Percentiles rank a stretch among this genome's conserved stretches.
phyloP scores from a whole-genome alignment of 768 basidiomycete species.

The Phaeolepiota aurea region DNA sequence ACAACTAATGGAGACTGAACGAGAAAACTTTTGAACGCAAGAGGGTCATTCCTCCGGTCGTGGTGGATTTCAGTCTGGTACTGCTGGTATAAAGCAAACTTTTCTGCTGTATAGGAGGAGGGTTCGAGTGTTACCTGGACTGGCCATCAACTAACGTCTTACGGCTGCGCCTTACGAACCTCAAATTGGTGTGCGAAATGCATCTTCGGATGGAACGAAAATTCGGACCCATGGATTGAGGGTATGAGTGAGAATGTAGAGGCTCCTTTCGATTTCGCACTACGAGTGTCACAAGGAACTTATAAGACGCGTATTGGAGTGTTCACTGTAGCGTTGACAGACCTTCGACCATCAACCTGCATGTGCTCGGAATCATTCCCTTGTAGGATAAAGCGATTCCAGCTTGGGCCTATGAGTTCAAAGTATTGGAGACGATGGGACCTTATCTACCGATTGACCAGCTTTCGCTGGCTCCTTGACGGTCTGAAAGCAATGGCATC shows the following conservation, averaged over 20 bases:
- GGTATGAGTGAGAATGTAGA: conserved; percentile 32
- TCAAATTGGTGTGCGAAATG: conserved; percentile 47
- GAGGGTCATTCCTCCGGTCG: conserved; percentile 43
- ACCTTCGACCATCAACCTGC: conserved; percentile 14
- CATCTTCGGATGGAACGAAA: conserved; percentile 17
- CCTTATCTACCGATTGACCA: conserved; percentile 50
- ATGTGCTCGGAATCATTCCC: conserved; percentile 29
- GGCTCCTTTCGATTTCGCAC: conserved; percentile 11
- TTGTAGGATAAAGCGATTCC: conserved; percentile 59
- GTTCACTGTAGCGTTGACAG: no score
- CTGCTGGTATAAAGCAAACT: conserved; percentile 64
- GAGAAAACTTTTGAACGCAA: conserved; percentile 65
- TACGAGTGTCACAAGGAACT: no score
- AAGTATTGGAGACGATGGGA: background rate
- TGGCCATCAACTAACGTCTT: background rate
- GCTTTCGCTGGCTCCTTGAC: conserved; percentile 67
- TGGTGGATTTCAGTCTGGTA: conserved; percentile 80
- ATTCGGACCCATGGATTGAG: conserved; percentile 53
- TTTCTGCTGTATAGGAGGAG: conserved; percentile 71
- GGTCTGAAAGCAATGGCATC: conserved; percentile 60
- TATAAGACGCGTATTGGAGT: no score
- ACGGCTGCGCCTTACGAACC: conserved; percentile 26
- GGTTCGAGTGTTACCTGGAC: conserved; percentile 67
- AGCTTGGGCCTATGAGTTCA: conserved; percentile 17
- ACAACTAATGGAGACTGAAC: conserved; percentile 73